Base-by-base conservation (phyloP, 306 rosid genomes). In the Vachellia collinsii region DNA sequence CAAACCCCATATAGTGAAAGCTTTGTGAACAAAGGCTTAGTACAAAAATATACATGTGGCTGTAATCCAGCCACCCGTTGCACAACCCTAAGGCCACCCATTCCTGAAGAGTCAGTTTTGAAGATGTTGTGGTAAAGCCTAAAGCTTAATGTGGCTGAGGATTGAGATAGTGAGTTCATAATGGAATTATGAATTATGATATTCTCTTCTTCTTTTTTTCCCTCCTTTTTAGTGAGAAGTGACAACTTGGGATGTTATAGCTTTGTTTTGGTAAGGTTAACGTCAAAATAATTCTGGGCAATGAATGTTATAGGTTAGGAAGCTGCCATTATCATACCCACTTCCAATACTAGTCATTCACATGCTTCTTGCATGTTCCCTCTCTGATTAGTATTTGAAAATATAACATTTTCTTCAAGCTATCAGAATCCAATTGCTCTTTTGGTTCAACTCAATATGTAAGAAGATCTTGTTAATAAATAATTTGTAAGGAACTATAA, bases 291-390 rank as follows among this genome's bases (percentile, higher is more conserved):
- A 36, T 36, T 39, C n/a, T 7, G 54, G 62, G 37, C 46, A 25
- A 37, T 79, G 20, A 64, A 29, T 29, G 69, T 17, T 5, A 1
- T 3, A n/a, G 37, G 61, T 51, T 50, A 8, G 63, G 65, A 44
- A 69, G 78, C 46, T 70, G 73, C 72, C 77, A 70, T 67, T 58
- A 9, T 37, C 22, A 59, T 12, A 36, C 47, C 72, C 72, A 20
- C 42, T 37, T 70, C 23, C 74, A 68, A 23, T 11, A 12, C 37
- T 10, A 11, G 2, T n/a, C 19, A 42, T 20, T 20, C 38, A 42
- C 53, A 42, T 10, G 23, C 36, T 10, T 12, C 19, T 25, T 25
- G 65, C 1, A 59, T 59, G 65, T 59, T 11, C 65, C 65, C 37
- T 59, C 23, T 4, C 10, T 10, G 11, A 8, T 7, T 23, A 58